Percentiles rank a stretch among this genome's conserved stretches.
These are phyloP conservation scores for Mrakia blollopis DNA, from an alignment of 768 basidiomycete species.

Conservation along the genomic window DNA sequence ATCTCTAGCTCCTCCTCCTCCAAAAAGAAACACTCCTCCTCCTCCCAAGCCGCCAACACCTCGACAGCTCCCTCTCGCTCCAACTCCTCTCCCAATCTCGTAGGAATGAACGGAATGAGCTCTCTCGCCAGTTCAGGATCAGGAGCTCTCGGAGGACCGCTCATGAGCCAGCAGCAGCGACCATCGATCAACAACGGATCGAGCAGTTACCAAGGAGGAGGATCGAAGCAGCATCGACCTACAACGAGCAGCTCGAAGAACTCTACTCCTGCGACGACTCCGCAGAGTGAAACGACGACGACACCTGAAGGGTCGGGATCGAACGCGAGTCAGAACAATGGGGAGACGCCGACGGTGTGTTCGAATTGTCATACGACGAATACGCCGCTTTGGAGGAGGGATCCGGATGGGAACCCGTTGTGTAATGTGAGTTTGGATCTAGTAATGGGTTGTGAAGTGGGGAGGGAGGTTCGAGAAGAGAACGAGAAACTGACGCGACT, in stretches of 20 bases:
- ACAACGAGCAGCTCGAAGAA: constrained; percentile 30
- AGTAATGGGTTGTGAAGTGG: no score
- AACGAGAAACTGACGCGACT: background rate
- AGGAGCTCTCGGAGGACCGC: constrained; percentile 17
- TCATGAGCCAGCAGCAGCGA: constrained; percentile 30
- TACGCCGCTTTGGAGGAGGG: constrained; percentile 86
- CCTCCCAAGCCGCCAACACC: background rate
- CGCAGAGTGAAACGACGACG: constrained; percentile 26
- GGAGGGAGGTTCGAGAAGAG: background rate
- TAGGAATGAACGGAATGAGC: constrained; percentile 34
- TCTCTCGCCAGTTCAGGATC: constrained; percentile 25
- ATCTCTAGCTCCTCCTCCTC: background rate
- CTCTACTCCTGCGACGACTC: constrained; percentile 23
- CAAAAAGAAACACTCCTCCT: background rate
- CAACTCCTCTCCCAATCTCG: constrained; percentile 42
- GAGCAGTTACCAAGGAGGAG: background rate
- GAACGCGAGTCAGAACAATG: constrained; percentile 41
- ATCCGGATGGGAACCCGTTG: constrained; percentile 86
- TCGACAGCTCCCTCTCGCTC: constrained; percentile 37
- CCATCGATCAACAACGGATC: background rate
- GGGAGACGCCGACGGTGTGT: constrained; percentile 67
- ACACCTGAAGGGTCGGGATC: constrained; percentile 34
- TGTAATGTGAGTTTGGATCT: constrained; percentile 52
- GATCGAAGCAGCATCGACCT: constrained; percentile 1
- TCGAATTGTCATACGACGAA: constrained; percentile 95